These are phyloP conservation scores for Tilletia indica DNA, from an alignment of 1,284 basidiomycete species.

Conservation along the genomic window DNA sequence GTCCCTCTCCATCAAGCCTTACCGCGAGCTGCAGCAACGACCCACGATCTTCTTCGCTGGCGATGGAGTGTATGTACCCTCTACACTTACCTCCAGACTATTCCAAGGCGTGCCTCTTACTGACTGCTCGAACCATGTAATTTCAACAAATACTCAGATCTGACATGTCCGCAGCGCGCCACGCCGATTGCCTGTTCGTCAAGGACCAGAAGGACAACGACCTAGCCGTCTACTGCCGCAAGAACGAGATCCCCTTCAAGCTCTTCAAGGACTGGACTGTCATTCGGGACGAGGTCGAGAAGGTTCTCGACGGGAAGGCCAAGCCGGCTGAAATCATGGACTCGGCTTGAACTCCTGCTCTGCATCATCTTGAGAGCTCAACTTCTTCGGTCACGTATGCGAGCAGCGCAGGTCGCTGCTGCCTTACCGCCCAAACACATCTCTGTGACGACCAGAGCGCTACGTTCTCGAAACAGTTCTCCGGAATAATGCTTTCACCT, in stretches of 20 bases:
- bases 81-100: neutral
- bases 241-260: conserved; percentile 50
- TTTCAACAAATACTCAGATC: conserved; percentile 26
- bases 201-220: conserved; percentile 56
- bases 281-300: conserved; percentile 47
- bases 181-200: conserved; percentile 54
- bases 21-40: conserved; percentile 49
- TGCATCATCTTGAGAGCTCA: neutral
- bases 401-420: too few species aligned
- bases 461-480: too few species aligned
- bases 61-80: conserved; percentile 43
- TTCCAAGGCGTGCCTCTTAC: neutral
- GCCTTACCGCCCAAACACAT: too few species aligned
- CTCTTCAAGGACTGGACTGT: conserved; percentile 54
- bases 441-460: too few species aligned
- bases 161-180: conserved; percentile 55
- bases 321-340: conserved; percentile 16
- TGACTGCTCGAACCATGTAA: too few species aligned
- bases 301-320: conserved; percentile 20
- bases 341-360: neutral
- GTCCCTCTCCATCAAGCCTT: conserved; percentile 50
- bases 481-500: too few species aligned
- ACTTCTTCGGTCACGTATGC: too few species aligned
- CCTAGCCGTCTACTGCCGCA: conserved; percentile 50
- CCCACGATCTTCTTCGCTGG: conserved; percentile 55